These are phyloP conservation scores for Pyricularia sp. DNA, from an alignment of 2,329 filamentous ascomycete genomes.

Conservation along the genomic window DNA sequence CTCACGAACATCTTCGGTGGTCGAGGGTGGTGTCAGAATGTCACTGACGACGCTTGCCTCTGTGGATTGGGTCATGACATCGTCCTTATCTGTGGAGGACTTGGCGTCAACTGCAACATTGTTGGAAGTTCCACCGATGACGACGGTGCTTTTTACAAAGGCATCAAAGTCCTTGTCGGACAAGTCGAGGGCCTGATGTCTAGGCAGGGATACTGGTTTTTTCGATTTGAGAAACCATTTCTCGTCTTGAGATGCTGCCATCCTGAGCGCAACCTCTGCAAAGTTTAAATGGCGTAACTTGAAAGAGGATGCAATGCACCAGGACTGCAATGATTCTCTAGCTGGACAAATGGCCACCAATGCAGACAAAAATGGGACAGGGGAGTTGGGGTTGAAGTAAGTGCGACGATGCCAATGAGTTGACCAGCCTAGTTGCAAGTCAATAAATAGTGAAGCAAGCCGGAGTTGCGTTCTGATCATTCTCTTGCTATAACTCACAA, in stretches of 20 bases:
- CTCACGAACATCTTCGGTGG: conserved; percentile 8
- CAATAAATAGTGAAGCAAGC: neutral
- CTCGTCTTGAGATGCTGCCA: conserved; percentile 2
- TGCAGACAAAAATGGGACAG: neutral
- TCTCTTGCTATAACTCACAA: neutral
- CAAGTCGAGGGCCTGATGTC: conserved; percentile 20
- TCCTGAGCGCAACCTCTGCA: neutral
- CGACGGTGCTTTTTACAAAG: conserved; percentile 17
- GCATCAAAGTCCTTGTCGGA: conserved; percentile 19
- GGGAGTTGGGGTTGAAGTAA: neutral
- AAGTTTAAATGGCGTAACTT: no score
- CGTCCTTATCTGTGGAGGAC: neutral
- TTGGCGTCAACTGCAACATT: neutral
- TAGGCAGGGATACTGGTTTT: conserved; percentile 24
- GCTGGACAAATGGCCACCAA: neutral
- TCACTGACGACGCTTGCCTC: conserved; percentile 5
- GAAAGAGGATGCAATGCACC: neutral
- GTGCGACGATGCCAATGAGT: neutral
- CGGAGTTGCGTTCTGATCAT: neutral
- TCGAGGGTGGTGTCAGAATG: conserved; percentile 3
- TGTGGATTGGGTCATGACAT: conserved; percentile 2
- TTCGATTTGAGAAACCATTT: conserved; percentile 26
- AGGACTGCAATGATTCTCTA: neutral
- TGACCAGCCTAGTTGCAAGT: neutral
- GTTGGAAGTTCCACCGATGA: neutral